Evolutionary conservation across 1,139 yeast genomes (phyloP).

Genomic region (Suhomyces maxii): DNA sequence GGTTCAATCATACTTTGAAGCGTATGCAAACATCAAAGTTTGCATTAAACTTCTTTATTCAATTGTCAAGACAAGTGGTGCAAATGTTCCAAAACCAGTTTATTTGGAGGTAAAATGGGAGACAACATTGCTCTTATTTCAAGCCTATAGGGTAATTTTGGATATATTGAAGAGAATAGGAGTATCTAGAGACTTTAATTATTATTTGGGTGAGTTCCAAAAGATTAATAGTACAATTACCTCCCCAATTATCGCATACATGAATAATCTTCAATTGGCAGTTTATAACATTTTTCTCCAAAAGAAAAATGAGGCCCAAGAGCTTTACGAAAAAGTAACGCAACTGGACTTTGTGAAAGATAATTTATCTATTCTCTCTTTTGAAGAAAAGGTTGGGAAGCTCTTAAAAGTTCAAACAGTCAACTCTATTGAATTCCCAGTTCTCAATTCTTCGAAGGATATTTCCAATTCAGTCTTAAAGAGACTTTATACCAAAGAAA

Average conservation of each 20-base stretch:
- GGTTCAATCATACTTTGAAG: constrained; percentile 19
- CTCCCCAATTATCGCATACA: constrained; percentile 30
- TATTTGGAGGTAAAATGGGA: constrained; percentile 33
- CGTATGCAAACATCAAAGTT: constrained; percentile 34
- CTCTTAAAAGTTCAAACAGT: background rate
- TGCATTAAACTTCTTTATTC: constrained; percentile 45
- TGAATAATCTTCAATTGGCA: constrained; percentile 22
- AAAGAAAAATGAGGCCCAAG: constrained; percentile 9
- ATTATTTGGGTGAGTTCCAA: constrained; percentile 48
- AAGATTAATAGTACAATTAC: constrained; percentile 31
- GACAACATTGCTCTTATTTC: constrained; percentile 32
- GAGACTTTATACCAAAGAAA: background rate
- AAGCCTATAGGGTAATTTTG: constrained; percentile 37
- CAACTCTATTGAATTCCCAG: background rate
- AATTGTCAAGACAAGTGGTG: constrained; percentile 35
- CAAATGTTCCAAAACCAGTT: constrained; percentile 22
- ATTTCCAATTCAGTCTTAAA: background rate
- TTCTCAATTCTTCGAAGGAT: background rate
- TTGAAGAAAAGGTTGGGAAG: background rate
- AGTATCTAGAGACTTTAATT: constrained; percentile 52
- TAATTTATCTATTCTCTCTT: constrained; percentile 5
- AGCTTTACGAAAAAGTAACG: background rate
- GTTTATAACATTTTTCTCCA: constrained; percentile 17
- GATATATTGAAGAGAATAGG: constrained; percentile 47
- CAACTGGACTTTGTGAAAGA: constrained; percentile 5